Base-by-base conservation (phyloP, 73 alveolate genomes). In the Paramecium octaurelia region DNA sequence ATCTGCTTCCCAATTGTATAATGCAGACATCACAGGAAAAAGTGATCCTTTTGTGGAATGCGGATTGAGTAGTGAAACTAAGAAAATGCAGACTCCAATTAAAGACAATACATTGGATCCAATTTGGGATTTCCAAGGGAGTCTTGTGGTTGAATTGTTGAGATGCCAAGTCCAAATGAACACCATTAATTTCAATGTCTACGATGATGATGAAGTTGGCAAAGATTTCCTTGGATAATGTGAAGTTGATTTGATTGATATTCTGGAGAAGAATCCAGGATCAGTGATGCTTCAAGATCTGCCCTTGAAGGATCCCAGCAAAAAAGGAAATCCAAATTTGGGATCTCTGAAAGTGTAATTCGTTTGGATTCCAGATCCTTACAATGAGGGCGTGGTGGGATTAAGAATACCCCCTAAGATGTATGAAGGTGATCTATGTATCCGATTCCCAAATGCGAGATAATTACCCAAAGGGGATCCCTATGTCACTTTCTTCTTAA, bases 11-110 rank as follows among this genome's bases (percentile, higher is more conserved):
- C 35, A 86, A 58, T 27, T 86, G 8, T 58, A 86, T 40, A 86
- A 86, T 86, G 16, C 93, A 8, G 93, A 86, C 34, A 27, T 46
- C 0, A 31, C 50, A 9, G 93, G 93, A 5, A 86, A 86, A 58
- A 58, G 86, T 86, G 93, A 86, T 31, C 93, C 93, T n/a, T 86
- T 58, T 86, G 93, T 86, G 12, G 77, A 36, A 20, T 68, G 73
- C 24, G 60, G 50, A 8, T 57, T 86, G 29, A 57, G 86, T 5
- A 86, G 77, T 86, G 48, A 86, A 23, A 24, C 48, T 1, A 54
- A 86, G 20, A 23, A 86, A 10, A 34, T 86, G 77, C 18, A 86
- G 50, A 86, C 93, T 7, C 36, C 36, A 1, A 38, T 59, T 6
- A 12, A 31, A 6, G 77, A 86, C n/a, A 71, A 86, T 58, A 54